Base-by-base conservation (phyloP, 176 grass and related monocot species). In the Carex parvula region DNA sequence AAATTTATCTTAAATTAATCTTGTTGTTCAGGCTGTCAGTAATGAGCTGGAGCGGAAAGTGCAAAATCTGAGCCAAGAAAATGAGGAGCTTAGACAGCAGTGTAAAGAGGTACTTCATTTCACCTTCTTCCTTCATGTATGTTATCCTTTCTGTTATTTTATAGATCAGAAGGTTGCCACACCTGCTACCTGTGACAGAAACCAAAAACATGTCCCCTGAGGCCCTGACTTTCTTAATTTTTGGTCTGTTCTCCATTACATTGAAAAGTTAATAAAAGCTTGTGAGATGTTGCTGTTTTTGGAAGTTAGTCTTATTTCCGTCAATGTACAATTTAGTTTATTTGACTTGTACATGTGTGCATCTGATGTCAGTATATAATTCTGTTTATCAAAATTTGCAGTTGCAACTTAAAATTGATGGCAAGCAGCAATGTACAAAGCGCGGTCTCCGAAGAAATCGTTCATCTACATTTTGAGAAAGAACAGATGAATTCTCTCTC, bases 391-490 rank as follows among this genome's bases (percentile, higher is more conserved):
- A n/a, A 79, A 50, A 15, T 63, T 42, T 24, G 18, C 20, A 87
- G 86, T 42, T 87, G 57, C 32, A 32, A 10, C 60, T 29, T 44
- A 57, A 68, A 16, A 65, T 87, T 57, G 77, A 35, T 63, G 22
- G 64, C 48, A 79, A 87, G 16, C 32, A 62, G 22, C 63, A 53
- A 44, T 54, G 79, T n/a, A 83, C 55, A 46, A 83, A 50, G 55
- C 63, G 50, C 67, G 54, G 22, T 75, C 79, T 83, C 24, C 66
- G 37, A 75, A 87, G 86, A 87, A 32, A 58, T 55, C 22, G 66
- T 5, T 87, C 86, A 64, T 82, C 56, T 48, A 16, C 55, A 83
- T 83, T 87, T 76, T 87, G 79, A 87, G 66, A 74, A 66, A 83
- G 66, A 66, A 74, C 16, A 16, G 56, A 11, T 3, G 5, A 61